Conservation (phyloP, 106 monocot genomes). For the Chionographis japonica region DNA sequence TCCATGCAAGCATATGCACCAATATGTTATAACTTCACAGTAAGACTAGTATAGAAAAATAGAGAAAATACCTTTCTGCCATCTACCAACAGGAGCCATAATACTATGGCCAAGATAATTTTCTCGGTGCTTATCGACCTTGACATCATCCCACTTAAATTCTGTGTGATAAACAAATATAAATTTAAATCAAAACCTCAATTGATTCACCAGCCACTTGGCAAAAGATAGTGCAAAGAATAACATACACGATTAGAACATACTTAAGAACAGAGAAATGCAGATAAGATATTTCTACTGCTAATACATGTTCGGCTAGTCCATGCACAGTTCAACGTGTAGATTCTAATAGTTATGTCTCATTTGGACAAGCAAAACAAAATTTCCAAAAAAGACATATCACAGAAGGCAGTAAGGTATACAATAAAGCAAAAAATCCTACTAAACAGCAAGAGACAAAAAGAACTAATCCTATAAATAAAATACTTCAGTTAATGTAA, state of each 20-base stretch:
- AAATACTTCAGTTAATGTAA: too few relatives aligned
- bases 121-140: slow-evolving; percentile 95
- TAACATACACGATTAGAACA: neutral
- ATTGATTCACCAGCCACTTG: neutral
- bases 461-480: too few relatives aligned
- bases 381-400: too few relatives aligned
- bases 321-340: neutral
- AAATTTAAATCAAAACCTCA: neutral
- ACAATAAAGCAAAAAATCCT: too few relatives aligned
- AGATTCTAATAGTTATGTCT: too few relatives aligned
- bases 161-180: slow-evolving; percentile 37
- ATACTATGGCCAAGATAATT: slow-evolving; percentile 96
- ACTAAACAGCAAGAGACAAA: too few relatives aligned
- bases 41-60: neutral
- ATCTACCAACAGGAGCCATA: slow-evolving; percentile 97
- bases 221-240: neutral
- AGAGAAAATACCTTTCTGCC: slow-evolving; percentile 87
- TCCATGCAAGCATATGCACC: neutral
- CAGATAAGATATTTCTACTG: neutral
- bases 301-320: too few relatives aligned
- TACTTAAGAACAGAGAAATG: neutral
- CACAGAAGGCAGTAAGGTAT: too few relatives aligned
- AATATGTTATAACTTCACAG: neutral
- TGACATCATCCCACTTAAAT: slow-evolving; percentile 99
- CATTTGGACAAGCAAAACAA: too few relatives aligned